Evolutionary conservation across 2,329 filamentous ascomycete genomes (phyloP), one percentile per base, ranked within the genome.

Genomic region (Lecanicillium sp.): DNA sequence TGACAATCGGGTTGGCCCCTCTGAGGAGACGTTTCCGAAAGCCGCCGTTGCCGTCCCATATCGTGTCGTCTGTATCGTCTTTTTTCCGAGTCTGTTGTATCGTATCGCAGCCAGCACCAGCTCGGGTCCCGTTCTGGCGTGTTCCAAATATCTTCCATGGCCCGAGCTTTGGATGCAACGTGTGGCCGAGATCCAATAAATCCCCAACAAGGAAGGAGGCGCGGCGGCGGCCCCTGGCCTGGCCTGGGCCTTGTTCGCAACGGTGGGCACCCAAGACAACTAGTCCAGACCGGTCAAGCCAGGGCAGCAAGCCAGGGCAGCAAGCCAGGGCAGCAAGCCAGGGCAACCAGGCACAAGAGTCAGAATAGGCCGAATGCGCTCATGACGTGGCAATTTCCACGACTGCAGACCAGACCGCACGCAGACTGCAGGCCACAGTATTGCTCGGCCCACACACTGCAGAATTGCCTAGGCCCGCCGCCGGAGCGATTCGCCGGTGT

Each of bases 121-220:
- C n/a, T n/a, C n/a, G n/a, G n/a, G n/a, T n/a, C n/a, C n/a, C 12
- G 17, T 39, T 46, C 35, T 19, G 26, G 26, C 24, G 27, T 11
- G 26, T 4, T 46, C 39, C 44, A 39, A 46, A 46, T 21, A 30
- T 26, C 44, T 46, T 46, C 44, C 44, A 46, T 46, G 44, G 44
- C 26, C 44, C 44, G 44, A 46, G 44, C 44, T 39, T 39, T 38
- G 33, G 26, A 46, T 39, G 44, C 44, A 39, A 46, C 33, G 33
- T 36, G 33, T 36, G 33, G n/a, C 10, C 33, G 10, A 33, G 30
- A 33, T 33, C n/a, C 30, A 7, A 5, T n/a, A 5, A 5, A 11
- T n/a, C 9, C 11, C 33, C 3, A 17, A 6, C 33, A 36, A 19
- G 33, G 33, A 6, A 17, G 5, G n/a, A 15, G 3, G n/a, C 5